Evolutionary conservation across 306 rosid genomes (phyloP).

Genomic region (Prosopis cineraria): DNA sequence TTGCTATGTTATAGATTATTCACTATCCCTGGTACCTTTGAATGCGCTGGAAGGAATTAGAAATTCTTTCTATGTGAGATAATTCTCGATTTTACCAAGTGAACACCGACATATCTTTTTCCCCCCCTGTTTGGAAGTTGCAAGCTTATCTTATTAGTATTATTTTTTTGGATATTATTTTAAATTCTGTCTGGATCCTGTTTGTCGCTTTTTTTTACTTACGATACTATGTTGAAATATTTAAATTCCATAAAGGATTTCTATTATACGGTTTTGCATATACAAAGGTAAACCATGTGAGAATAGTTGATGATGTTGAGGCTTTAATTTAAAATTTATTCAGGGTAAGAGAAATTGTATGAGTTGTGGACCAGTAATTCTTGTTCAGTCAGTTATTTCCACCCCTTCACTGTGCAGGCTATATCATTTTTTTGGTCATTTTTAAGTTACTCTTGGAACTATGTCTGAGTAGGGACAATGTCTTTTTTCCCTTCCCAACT

Average conservation of each 20-base stretch:
- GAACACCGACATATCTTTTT: background rate
- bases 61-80: background rate
- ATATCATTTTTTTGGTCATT: background rate
- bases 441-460: background rate
- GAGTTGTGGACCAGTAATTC: conserved; percentile 8
- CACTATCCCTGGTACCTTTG: background rate
- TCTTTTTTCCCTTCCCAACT: conserved; percentile 6
- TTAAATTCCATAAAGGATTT: no score
- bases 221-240: no score
- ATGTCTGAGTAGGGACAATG: background rate
- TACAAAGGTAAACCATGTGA: background rate
- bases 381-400: conserved; percentile 4
- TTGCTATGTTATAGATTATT: no score
- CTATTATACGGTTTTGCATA: no score
- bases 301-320: conserved; percentile 21
- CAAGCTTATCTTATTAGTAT: no score
- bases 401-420: conserved; percentile 24
- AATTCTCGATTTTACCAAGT: background rate
- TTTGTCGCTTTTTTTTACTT: conserved; percentile 17
- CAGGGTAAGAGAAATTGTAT: background rate
- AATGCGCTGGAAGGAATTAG: background rate
- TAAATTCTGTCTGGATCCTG: background rate
- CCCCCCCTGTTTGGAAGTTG: no score
- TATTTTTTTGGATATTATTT: background rate
- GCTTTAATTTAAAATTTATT: conserved; percentile 16